Evolutionary conservation across 176 grass and related monocot genomes (phyloP), one percentile per base, ranked within the genome.

Genomic region (Otatea glauca): DNA sequence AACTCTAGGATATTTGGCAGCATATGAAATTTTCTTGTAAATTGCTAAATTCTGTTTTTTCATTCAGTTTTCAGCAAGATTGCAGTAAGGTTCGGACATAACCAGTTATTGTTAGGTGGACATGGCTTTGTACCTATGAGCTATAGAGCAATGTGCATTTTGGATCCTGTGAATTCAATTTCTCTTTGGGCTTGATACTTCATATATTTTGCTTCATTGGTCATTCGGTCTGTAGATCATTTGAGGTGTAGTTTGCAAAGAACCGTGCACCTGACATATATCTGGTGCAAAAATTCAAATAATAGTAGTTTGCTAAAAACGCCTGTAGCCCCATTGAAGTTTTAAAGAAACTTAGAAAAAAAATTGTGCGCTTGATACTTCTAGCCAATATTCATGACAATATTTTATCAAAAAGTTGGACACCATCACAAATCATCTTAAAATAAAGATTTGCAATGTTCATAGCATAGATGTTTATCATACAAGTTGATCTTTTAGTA

Each of bases 231-330:
- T 18, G 14, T 72, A 54, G 44, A 44, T 35, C 24, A 72, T 72
- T 70, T 54, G 49, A 81, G 29, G 37, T 55, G 20, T 25, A 80
- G 7, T 54, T 53, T 11, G 34, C 20, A 69, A 68, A 41, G 13
- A n/a, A 68, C 47, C 2, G n/a, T 81, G 42, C 37, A 83, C 24
- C 72, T 78, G 55, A 54, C 65, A 88, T 86, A 65, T 53, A 21
- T 42, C 18, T 83, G n/a, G 23, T 63, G 73, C 74, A 78, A 49
- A 81, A 59, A 74, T 35, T 35, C 4, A 49, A 48, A 35, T 7
- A 35, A 65, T 49, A 65, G 32, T n/a, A 68, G 24, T 49, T 65
- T 34, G 45, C 5, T 79, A 63, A 18, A 64, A 34, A 65, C 20
- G 14, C 12, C 29, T 68, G 35, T 15, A 80, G 60, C 27, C 20